Conservation (phyloP, 257 asterid species). For the Solanum clarkiae region DNA sequence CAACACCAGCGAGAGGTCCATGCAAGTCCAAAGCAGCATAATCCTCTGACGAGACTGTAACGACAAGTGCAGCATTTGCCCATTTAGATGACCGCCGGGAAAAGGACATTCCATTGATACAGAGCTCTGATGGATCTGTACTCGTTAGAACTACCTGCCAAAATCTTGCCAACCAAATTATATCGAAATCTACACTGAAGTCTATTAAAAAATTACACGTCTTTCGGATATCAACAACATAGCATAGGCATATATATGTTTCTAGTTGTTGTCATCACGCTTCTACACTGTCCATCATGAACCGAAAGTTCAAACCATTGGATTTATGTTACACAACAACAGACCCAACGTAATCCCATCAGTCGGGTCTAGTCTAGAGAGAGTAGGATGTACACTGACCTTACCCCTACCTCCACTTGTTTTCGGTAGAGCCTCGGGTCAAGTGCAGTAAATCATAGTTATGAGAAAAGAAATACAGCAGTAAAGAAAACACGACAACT, state of each 20-base stretch:
- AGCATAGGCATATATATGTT: not conserved
- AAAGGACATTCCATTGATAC: slow-evolving; percentile 94
- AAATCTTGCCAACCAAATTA: slow-evolving; percentile 6
- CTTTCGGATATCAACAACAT: not conserved
- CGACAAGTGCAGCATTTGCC: slow-evolving; percentile 97
- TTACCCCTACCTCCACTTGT: not conserved
- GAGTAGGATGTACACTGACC: not conserved
- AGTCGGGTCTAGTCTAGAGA: not conserved
- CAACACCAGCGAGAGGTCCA: slow-evolving; percentile 92
- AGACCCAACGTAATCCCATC: no score
- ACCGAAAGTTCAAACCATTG: not conserved
- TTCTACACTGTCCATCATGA: not conserved
- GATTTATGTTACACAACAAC: not conserved
- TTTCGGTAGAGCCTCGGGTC: not conserved
- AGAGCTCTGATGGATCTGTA: slow-evolving; percentile 79
- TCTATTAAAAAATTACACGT: not conserved
- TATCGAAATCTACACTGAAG: not conserved
- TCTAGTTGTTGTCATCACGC: not conserved
- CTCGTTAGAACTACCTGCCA: slow-evolving; percentile 91
- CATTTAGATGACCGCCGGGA: slow-evolving; percentile 84
- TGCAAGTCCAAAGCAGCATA: slow-evolving; percentile 40
- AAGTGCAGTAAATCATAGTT: not conserved
- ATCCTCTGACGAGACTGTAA: slow-evolving; percentile 62
- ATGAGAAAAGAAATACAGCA: not conserved
- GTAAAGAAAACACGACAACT: not conserved